Base-by-base conservation (phyloP, 768 basidiomycete genomes). In the Panaeolus papilionaceus region DNA sequence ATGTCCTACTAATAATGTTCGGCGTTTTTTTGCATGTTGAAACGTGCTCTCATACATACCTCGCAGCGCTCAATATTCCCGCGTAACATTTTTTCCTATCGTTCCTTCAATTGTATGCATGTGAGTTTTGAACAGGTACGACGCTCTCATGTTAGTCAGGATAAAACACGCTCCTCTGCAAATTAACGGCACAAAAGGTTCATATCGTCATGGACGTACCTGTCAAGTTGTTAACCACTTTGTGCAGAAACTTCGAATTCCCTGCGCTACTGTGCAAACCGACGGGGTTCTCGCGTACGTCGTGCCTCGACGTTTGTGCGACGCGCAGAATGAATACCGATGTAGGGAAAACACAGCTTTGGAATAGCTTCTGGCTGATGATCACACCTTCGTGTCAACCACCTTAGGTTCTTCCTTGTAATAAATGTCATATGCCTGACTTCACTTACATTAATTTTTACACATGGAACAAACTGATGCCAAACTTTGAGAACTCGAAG, bases 221-320 rank as follows among this genome's bases (percentile, higher is more conserved):
- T 58, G 54, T 58, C 54, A 58, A 16, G 14, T 37, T 14, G 16
- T 28, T 33, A 12, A 58, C 26, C 28, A 10, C 28, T 33, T 5
- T 58, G 26, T 2, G 33, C 11, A 28, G 54, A 14, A 16, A 3
- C 54, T 58, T 58, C 54, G 26, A 58, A 58, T 58, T 58, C 54
- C 54, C 54, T 58, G 54, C 10, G 16, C 54, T 11, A 58, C 54
- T 9, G 4, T 16, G 16, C 28, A 14, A 37, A 6, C 54, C 54
- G 54, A 58, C 54, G 26, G 54, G 26, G 28, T 58, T 58, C 54
- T 58, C 26, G 54, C 54, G 54, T 37, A 10, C 16, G 54, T 58
- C 54, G 54, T 58, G 28, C 54, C 54, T 58, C 54, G 54, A 58
- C 54, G 54, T 58, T 58, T 58, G 33, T 58, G 54, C 54, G 54